Base-by-base conservation (phyloP, 2,329 filamentous ascomycete genomes). In the Coniochaeta pulveracea region DNA sequence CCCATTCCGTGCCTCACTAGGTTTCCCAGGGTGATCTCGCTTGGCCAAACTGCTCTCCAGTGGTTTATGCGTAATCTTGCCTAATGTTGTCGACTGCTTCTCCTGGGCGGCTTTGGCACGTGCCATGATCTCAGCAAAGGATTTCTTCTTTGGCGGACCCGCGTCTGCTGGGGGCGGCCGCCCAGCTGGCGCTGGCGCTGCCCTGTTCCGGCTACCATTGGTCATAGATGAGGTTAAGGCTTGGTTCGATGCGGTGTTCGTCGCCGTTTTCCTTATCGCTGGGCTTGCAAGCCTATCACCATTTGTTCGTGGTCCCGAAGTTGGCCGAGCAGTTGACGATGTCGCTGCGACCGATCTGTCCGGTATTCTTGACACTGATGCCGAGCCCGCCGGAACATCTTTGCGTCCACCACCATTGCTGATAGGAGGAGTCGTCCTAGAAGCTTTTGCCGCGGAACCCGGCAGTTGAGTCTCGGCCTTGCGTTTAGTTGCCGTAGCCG, bases 21-120 rank as follows among this genome's bases (percentile, higher is more conserved):
- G 55, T 43, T 63, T 63, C 17, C 54, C 41, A 38, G 63, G 58
- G 18, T 70, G 65, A 39, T 76, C 66, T 38, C 63, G 66, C 51
- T 65, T 80, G 39, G 58, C 63, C 6, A 67, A 57, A n/a, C 8
- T 8, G 47, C 76, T 80, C 44, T 82, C 80, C 2, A 76, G 69
- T 14, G 77, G 66, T 50, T 85, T 85, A 54, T 85, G 80, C 49
- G 84, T 80, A 43, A 85, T 83, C 44, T 74, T 76, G 35, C 79
- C 80, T 16, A 80, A 65, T 43, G 69, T 69, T n/a, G 63, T 69
- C 60, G 73, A 69, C 25, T 58, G 62, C 24, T 61, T 63, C 18
- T 10, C 27, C 46, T 82, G 73, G 10, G 73, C 77, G 39, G 73
- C 72, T 47, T 81, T 76, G 19, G 75, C 83, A 43, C 79, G 69